Conservation (phyloP, 2,329 filamentous ascomycete species). For the Colletotrichum trifolii region DNA sequence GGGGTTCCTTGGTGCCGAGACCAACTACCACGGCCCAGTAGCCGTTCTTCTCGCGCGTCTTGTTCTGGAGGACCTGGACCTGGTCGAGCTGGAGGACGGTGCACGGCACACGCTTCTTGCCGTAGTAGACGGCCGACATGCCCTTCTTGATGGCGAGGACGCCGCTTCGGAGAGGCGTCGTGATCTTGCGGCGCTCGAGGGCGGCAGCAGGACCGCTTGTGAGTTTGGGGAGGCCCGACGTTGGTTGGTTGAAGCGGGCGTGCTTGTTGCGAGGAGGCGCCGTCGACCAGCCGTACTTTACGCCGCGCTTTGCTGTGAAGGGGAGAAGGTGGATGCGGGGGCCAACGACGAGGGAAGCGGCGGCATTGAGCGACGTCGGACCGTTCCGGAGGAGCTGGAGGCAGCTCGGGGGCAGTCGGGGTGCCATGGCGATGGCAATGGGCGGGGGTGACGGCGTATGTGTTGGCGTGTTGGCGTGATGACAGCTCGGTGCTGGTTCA, state of each 20-base stretch:
- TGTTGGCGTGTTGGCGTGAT: conserved; percentile 3
- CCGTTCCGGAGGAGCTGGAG: conserved; percentile 34
- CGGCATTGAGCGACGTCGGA: conserved; percentile 24
- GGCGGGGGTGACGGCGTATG: conserved; percentile 6
- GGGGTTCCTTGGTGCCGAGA: conserved; percentile 76
- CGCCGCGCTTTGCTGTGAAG: conserved; percentile 58
- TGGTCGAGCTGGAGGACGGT: conserved; percentile 94
- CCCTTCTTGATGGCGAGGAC: conserved; percentile 91
- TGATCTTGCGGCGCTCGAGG: conserved; percentile 66
- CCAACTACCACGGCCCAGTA: conserved; percentile 97
- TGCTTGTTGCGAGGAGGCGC: conserved; percentile 63
- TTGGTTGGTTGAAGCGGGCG: conserved; percentile 68
- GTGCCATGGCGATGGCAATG: conserved; percentile 33
- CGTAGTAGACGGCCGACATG: conserved; percentile 92
- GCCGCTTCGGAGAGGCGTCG: conserved; percentile 78
- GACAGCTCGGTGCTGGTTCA: conserved; percentile 8
- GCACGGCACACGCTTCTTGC: conserved; percentile 82
- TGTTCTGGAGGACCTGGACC: conserved; percentile 89
- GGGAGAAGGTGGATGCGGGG: conserved; percentile 56
- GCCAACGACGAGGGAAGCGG: conserved; percentile 9
- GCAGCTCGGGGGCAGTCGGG: conserved; percentile 36
- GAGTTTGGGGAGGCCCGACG: conserved; percentile 65
- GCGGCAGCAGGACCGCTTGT: conserved; percentile 70
- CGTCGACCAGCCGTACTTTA: conserved; percentile 72
- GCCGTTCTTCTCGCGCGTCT: conserved; percentile 82